A percentile compares a stretch with the other conserved stretches of the same genome.
Evolutionary conservation across 441 rosid species (phyloP).

Genomic region (Mallotus japonicus): DNA sequence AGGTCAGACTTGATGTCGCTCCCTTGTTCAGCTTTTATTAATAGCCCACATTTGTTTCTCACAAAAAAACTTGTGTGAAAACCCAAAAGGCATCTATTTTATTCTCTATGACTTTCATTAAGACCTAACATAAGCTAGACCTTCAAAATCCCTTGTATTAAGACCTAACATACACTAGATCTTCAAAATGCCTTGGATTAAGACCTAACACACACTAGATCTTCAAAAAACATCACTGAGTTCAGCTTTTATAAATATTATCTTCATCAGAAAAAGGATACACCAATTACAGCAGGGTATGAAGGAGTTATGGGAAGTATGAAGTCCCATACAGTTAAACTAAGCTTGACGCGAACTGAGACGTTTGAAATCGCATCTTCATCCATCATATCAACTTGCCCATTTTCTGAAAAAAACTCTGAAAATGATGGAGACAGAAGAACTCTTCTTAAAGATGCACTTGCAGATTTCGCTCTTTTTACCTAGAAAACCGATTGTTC

Average conservation of each 20-base stretch:
- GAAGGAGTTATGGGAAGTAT: conserved; percentile 85
- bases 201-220: background rate
- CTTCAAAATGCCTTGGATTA: too few species aligned
- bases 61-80: background rate
- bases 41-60: background rate
- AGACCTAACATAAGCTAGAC: background rate
- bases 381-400: conserved; percentile 78
- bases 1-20: background rate
- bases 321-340: conserved; percentile 94
- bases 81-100: background rate
- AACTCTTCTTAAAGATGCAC: conserved; percentile 77
- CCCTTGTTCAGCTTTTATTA: background rate
- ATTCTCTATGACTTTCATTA: background rate
- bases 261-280: conserved; percentile 43
- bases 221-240: conserved; percentile 15
- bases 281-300: conserved; percentile 92
- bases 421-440: conserved; percentile 80
- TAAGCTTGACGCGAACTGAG: conserved; percentile 70
- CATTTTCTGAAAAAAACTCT: conserved; percentile 79
- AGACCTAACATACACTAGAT: too few species aligned
- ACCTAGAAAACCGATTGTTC: conserved; percentile 53
- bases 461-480: conserved; percentile 73
- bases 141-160: too few species aligned
- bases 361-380: conserved; percentile 90
- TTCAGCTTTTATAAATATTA: background rate